phyloP scores from a whole-genome alignment of 306 rosid species.

The Citrullus amarus region DNA sequence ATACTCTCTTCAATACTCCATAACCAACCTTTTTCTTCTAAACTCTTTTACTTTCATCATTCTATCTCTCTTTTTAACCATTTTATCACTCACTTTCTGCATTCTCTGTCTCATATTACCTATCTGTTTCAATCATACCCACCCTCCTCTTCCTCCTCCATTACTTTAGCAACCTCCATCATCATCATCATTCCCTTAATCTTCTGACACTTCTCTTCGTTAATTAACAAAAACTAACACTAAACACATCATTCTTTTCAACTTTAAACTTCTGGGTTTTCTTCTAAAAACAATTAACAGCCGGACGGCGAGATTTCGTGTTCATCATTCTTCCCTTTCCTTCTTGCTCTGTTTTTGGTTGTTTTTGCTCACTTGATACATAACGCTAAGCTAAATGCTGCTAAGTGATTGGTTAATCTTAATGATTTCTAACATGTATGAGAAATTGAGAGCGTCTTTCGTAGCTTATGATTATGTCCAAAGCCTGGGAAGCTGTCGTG shows the following conservation, averaged over 20 bases:
- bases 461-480: background rate
- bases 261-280: background rate
- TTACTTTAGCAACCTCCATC: background rate
- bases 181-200: background rate
- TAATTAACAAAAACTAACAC: background rate
- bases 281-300: background rate
- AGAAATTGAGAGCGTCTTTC: background rate
- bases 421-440: background rate
- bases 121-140: background rate
- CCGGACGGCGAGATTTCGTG: too few species aligned
- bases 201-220: background rate
- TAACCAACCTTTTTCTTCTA: background rate
- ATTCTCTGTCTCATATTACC: background rate
- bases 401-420: background rate
- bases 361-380: background rate
- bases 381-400: background rate
- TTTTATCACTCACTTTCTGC: background rate
- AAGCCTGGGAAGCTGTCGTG: background rate
- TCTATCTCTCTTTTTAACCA: background rate
- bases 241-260: background rate
- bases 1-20: too few species aligned
- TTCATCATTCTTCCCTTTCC: background rate
- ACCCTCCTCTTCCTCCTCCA: background rate
- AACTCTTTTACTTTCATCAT: conserved; percentile 1
- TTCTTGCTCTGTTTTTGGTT: background rate